Evolutionary conservation across 495 filamentous ascomycete genomes (phyloP).

Genomic region (Aspergillus asperescens): DNA sequence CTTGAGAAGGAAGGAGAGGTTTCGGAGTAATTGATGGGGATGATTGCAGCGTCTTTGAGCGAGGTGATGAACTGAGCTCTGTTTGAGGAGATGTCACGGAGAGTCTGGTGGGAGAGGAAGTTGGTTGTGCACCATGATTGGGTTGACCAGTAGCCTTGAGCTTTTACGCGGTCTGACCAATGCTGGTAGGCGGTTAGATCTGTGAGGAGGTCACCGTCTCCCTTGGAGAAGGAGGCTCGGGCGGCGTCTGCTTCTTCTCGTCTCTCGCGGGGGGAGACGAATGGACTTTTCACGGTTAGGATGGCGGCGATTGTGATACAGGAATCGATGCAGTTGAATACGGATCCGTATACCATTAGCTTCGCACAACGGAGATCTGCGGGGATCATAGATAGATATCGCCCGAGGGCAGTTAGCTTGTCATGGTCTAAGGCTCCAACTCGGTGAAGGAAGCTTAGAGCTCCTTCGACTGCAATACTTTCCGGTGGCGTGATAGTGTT

Average conservation of each 20-base stretch:
- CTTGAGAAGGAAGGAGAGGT: slow-evolving; percentile 11
- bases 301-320: slow-evolving; percentile 88
- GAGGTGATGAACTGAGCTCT: slow-evolving; percentile 79
- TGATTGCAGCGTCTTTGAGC: slow-evolving; percentile 78
- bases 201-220: slow-evolving; percentile 81
- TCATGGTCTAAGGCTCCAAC: slow-evolving; percentile 86
- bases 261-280: slow-evolving; percentile 73
- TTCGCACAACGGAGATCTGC: slow-evolving; percentile 91
- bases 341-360: slow-evolving; percentile 90
- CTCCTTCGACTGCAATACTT: slow-evolving; percentile 75
- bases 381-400: slow-evolving; percentile 89
- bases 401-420: slow-evolving; percentile 81
- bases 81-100: slow-evolving; percentile 83
- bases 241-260: slow-evolving; percentile 79
- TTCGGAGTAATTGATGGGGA: slow-evolving; percentile 47
- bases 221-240: slow-evolving; percentile 61
- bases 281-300: slow-evolving; percentile 77
- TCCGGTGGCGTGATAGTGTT: slow-evolving; percentile 86
- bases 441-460: slow-evolving; percentile 66
- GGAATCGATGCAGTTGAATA: slow-evolving; percentile 85
- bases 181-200: slow-evolving; percentile 78
- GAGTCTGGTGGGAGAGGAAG: slow-evolving; percentile 76
- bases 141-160: slow-evolving; percentile 54
- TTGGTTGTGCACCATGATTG: slow-evolving; percentile 81
- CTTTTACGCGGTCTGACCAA: slow-evolving; percentile 61